phyloP scores from a whole-genome alignment of 2,329 filamentous ascomycete genomes.

The Ascochyta clinopodiicola region DNA sequence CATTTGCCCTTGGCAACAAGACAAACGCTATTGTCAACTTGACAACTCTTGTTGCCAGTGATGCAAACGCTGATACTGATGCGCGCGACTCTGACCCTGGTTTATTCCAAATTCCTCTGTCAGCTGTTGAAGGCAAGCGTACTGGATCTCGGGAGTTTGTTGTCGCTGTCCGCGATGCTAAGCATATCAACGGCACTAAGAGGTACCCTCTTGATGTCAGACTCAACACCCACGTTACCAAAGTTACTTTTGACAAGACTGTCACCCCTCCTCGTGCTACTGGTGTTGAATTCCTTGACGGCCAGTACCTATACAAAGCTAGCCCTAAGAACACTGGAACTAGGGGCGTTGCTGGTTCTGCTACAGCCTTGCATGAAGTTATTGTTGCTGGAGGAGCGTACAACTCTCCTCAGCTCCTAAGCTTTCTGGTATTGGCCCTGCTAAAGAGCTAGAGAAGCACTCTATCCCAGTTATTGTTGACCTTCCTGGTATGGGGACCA shows the following conservation, averaged over 20 bases:
- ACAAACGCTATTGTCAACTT: conserved; percentile 44
- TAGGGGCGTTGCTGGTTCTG: conserved; percentile 48
- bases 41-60: conserved; percentile 51
- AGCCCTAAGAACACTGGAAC: conserved; percentile 43
- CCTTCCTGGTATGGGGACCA: conserved; percentile 68
- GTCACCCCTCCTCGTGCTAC: conserved; percentile 60
- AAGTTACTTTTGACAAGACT: conserved; percentile 69
- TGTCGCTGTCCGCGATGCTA: conserved; percentile 57
- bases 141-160: conserved; percentile 65
- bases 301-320: conserved; percentile 52
- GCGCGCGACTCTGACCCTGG: conserved; percentile 56
- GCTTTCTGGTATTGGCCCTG: conserved; percentile 67
- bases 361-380: conserved; percentile 40
- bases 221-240: conserved; percentile 69
- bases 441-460: conserved; percentile 59
- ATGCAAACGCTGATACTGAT: conserved; percentile 58
- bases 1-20: conserved; percentile 57
- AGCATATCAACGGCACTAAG: conserved; percentile 58
- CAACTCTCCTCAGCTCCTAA: conserved; percentile 70
- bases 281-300: conserved; percentile 53
- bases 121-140: conserved; percentile 56
- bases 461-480: conserved; percentile 63
- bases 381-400: conserved; percentile 59
- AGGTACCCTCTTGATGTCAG: conserved; percentile 64
- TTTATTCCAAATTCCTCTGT: conserved; percentile 66